Conservation (phyloP, 23 red algal species). For the Gracilaria domingensis region DNA sequence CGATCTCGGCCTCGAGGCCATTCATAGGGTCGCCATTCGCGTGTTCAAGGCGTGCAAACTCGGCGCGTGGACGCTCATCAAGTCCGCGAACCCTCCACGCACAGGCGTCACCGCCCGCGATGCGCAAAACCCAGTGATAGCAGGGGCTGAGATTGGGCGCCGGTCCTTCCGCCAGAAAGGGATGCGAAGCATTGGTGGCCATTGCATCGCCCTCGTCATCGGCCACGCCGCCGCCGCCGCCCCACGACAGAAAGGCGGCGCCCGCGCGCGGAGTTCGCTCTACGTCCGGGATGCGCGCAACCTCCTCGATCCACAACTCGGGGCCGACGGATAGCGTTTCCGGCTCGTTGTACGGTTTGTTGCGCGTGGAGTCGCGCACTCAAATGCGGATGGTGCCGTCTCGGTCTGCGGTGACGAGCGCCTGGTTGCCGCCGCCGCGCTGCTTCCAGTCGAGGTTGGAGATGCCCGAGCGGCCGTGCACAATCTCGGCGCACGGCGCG, state of each 20-base stretch:
- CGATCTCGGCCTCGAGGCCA: conserved; percentile 29
- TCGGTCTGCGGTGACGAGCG: conserved; percentile 81
- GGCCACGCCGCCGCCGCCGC: conserved; percentile 84
- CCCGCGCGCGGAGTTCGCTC: conserved; percentile 64
- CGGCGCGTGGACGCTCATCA: conserved; percentile 81
- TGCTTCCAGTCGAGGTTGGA: conserved; percentile 82
- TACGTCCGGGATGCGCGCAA: conserved; percentile 79
- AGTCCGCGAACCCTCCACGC: conserved; percentile 80
- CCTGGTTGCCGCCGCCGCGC: conserved; percentile 78
- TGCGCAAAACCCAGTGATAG: conserved; percentile 70
- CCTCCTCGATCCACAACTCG: conserved; percentile 78
- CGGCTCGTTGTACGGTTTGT: not conserved
- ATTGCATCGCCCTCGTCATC: conserved; percentile 84
- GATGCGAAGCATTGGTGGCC: conserved; percentile 62
- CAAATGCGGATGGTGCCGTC: conserved; percentile 86
- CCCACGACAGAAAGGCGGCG: conserved; percentile 77
- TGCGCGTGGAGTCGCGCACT: conserved; percentile 42
- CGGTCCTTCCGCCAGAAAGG: conserved; percentile 27
- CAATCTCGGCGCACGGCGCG: conserved; percentile 51
- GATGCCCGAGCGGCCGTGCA: conserved; percentile 74
- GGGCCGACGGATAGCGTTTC: conserved; percentile 16
- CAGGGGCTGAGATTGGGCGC: conserved; percentile 64
- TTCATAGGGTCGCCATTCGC: conserved; percentile 46
- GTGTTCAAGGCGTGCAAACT: conserved; percentile 77
- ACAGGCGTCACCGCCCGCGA: conserved; percentile 43